Percentiles rank a stretch among this genome's conserved stretches.
phyloP scores from a whole-genome alignment of 2,329 filamentous ascomycete species.

The Helicocarpus griseus region DNA sequence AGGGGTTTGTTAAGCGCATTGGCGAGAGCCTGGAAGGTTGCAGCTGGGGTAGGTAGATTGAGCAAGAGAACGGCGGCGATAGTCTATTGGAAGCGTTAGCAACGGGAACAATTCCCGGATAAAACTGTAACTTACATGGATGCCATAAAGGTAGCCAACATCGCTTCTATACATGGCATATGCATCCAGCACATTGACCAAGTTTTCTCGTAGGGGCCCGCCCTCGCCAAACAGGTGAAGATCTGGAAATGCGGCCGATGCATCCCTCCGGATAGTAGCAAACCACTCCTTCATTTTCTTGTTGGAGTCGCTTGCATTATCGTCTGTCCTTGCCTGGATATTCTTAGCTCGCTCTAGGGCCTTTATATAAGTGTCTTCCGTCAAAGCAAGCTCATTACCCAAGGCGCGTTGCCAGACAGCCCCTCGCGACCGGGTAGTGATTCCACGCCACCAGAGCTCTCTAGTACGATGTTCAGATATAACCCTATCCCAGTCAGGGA shows the following conservation, averaged over 20 bases:
- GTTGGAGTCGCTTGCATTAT: conserved; percentile 33
- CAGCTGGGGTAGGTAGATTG: conserved; percentile 42
- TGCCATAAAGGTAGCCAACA: conserved; percentile 50
- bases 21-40: conserved; percentile 50
- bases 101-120: neutral
- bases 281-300: conserved; percentile 42
- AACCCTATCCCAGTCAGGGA: conserved; percentile 49
- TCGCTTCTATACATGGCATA: conserved; percentile 56
- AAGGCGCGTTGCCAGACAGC: conserved; percentile 51
- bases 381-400: conserved; percentile 51
- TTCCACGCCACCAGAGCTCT: conserved; percentile 56
- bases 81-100: conserved; percentile 24
- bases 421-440: conserved; percentile 47
- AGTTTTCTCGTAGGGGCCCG: conserved; percentile 44
- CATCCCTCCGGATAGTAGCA: conserved; percentile 44
- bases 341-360: conserved; percentile 47
- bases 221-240: conserved; percentile 48
- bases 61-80: conserved; percentile 51
- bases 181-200: conserved; percentile 51
- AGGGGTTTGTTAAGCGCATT: conserved; percentile 53
- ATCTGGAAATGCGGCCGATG: conserved; percentile 46
- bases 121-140: conserved; percentile 37
- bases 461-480: conserved; percentile 46
- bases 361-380: conserved; percentile 45
- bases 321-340: conserved; percentile 34